Evolutionary conservation across 2,329 filamentous ascomycete species (phyloP), one percentile per base, ranked within the genome.

Genomic region (Fusarium sp.): DNA sequence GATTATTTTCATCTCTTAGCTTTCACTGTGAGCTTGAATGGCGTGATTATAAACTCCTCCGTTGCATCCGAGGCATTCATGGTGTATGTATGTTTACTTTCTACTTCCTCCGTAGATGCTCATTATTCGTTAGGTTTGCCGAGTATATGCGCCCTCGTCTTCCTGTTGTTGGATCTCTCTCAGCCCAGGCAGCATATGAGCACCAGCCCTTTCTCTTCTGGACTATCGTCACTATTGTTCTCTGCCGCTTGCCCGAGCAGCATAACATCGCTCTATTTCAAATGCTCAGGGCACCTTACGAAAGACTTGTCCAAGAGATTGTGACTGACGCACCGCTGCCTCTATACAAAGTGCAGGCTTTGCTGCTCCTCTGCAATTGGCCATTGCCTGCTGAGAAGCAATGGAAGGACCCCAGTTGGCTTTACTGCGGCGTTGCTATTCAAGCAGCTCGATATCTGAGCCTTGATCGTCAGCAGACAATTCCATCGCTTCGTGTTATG

Each of bases 391-490:
- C 42, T 3, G 57, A 60, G 2, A 35, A 38, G 8, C 69, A 71
- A 23, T 37, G 52, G n/a, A 43, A 44, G 8, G 69, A 71, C 8
- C 52, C 65, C 1, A 64, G 68, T 1, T 71, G 68, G 69, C 48
- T 71, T 1, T 61, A 71, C 9, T 71, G 69, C 2, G 69, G 69
- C 8, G 43, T 71, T 3, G 65, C 62, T 3, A 67, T 71, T 1
- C 68, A 71, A 23, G 68, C 69, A 10, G 68, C 69, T 0, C 49
- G 69, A n/a, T 71, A 57, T 12, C 24, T 71, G 41, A 65, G 69
- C 15, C 48, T 71, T 2, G 69, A 71, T 16, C 55, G 69, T 1
- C 61, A 71, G 21, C 69, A 71, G 6, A 64, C 65, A 0, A 55
- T 69, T 1, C 69, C 69, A 1, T 56, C 65, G 0, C 39, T 56